Evolutionary conservation across 495 filamentous ascomycete species (phyloP), one percentile per base, ranked within the genome.

Genomic region (Poronia punctata): DNA sequence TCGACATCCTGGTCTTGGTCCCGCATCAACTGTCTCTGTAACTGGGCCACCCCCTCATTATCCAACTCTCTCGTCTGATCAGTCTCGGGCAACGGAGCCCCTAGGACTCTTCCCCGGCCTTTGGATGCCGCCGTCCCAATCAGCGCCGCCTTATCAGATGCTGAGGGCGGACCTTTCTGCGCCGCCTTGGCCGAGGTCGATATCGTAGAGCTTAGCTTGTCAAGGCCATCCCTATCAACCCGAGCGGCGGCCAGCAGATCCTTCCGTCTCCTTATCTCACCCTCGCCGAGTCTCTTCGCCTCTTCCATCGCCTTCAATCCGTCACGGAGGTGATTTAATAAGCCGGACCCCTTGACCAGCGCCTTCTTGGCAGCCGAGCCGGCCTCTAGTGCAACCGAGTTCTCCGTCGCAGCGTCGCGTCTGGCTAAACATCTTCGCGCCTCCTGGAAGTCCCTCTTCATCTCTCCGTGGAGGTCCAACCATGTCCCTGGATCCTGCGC

Each of bases 1-100:
- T 83, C 75, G 22, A 97, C 79, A 47, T 82, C 80, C 57, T 79
- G 58, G 50, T 99, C 92, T 61, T 99, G 92, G 49, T 89, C 80
- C 26, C 74, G 40, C 79, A 97, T 93, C 57, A 83, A 75, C 59
- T 90, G 78, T 44, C 74, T 65, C 60, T 96, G 88, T 55, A 97
- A 59, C 70, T 88, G 80, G 56, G 96, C 45, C 27, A 99, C 83
- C 0, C 89, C 92, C 21, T 78, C 65, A 53, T 99, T 99, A 56
- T 95, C 92, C 41, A 92, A 64, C 65, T 95, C 88, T 26, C 90
- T 66, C 31, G 92, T 97, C 42, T 74, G 70, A 43, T 88, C 85
- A 28, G 86, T 97, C 62, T 99, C 92, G 31, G 82, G 81, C 16
- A 80, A 53, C 8, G 79, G 78, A 1, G 68, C 80, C 0, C 93